These are phyloP conservation scores for Claviceps humidiphila DNA, from an alignment of 2,329 filamentous ascomycete species.

Conservation along the genomic window DNA sequence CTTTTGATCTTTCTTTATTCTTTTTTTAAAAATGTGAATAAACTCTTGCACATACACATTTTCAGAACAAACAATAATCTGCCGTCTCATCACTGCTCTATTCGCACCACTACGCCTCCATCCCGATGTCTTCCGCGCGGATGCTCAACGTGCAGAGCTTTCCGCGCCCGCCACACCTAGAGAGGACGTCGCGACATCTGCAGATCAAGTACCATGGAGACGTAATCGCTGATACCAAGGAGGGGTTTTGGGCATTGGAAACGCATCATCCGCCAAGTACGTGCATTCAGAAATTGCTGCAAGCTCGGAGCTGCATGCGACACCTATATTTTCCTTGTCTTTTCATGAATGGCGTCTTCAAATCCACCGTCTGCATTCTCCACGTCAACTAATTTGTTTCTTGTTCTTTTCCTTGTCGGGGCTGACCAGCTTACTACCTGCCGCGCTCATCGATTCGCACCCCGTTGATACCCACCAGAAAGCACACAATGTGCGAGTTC, in stretches of 20 bases:
- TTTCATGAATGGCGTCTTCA: neutral
- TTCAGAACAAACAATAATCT: neutral
- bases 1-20: neutral
- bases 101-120: neutral
- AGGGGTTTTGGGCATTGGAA: constrained; percentile 49
- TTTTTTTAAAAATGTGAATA: too few species aligned
- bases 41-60: neutral
- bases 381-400: neutral
- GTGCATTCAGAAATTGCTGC: constrained; percentile 8
- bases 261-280: constrained; percentile 48
- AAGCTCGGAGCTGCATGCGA: too few species aligned
- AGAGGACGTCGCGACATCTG: constrained; percentile 39
- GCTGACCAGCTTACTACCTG: constrained; percentile 41
- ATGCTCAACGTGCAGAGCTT: constrained; percentile 44
- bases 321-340: neutral
- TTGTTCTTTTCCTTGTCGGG: neutral
- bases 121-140: constrained; percentile 18
- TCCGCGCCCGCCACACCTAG: constrained; percentile 44
- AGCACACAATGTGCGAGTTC: constrained; percentile 43
- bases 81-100: neutral
- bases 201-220: constrained; percentile 41
- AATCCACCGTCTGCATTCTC: neutral
- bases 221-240: constrained; percentile 42
- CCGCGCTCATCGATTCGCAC: constrained; percentile 35
- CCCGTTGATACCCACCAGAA: constrained; percentile 30